Percentiles rank a stretch among this genome's conserved stretches.
These are phyloP conservation scores for Alternaria rosae DNA, from an alignment of 2,329 filamentous ascomycete species.

Conservation along the genomic window DNA sequence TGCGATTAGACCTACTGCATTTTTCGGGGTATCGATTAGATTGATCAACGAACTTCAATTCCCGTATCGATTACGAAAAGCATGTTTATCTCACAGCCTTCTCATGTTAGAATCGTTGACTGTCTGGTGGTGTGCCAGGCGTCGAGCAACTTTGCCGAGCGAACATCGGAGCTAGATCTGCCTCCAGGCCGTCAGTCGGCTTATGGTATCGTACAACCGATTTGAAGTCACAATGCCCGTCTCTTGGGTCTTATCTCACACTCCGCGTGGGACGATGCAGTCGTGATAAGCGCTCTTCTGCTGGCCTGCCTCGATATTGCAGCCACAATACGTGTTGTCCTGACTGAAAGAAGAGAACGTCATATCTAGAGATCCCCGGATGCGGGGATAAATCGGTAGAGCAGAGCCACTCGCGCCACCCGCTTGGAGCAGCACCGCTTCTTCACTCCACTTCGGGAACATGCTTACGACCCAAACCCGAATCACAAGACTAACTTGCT, in stretches of 20 bases:
- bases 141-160: background rate
- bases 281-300: background rate
- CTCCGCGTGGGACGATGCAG: background rate
- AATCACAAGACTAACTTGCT: background rate
- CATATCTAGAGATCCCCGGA: background rate
- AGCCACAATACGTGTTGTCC: background rate
- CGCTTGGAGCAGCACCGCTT: background rate
- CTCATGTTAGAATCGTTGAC: background rate
- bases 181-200: background rate
- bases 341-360: background rate
- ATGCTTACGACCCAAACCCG: background rate
- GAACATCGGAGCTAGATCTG: background rate
- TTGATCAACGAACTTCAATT: background rate
- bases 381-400: background rate
- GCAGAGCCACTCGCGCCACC: background rate
- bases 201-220: background rate
- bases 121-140: background rate
- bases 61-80: background rate
- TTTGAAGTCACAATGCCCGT: background rate
- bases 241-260: background rate
- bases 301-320: background rate
- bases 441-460: background rate
- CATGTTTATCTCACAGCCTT: background rate
- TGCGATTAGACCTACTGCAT: background rate
- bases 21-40: too few species aligned